phyloP scores from a whole-genome alignment of 371 early-diverging fungal genomes.

The Mucor mucedo region DNA sequence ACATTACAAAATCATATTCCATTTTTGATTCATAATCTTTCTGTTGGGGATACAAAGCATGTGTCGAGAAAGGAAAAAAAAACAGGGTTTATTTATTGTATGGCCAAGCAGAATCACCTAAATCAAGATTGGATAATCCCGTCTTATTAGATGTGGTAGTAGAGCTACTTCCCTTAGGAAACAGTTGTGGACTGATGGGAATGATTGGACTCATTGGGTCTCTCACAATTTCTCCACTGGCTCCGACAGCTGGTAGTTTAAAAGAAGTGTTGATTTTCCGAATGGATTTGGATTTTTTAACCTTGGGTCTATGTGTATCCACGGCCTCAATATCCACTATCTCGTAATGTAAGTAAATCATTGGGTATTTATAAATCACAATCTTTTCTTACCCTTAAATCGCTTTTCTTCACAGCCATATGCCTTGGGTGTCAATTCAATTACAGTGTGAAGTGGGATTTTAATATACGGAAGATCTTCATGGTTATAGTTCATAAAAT shows the following conservation, averaged over 20 bases:
- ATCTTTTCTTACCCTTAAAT: constrained; percentile 58
- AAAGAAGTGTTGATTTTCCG: constrained; percentile 17
- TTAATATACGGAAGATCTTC: constrained; percentile 96
- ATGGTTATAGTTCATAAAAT: constrained; percentile 90
- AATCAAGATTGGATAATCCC: constrained; percentile 11
- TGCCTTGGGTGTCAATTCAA: constrained; percentile 95
- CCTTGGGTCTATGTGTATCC: constrained; percentile 81
- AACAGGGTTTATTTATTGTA: background rate
- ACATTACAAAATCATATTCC: no score
- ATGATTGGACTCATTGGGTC: constrained; percentile 54
- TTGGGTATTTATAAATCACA: background rate
- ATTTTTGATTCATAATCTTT: no score
- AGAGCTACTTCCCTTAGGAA: constrained; percentile 30
- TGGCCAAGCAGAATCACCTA: constrained; percentile 14
- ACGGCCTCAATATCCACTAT: constrained; percentile 85
- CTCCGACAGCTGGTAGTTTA: constrained; percentile 39
- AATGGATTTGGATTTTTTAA: constrained; percentile 30
- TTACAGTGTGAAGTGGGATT: constrained; percentile 96
- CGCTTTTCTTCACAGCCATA: constrained; percentile 93
- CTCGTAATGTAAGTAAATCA: background rate
- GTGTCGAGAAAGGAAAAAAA: no score
- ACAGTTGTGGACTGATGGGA: constrained; percentile 50
- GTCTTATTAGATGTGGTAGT: constrained; percentile 8
- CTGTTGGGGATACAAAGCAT: no score
- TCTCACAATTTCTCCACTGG: constrained; percentile 56